These are phyloP conservation scores for Dendrobium nobile DNA, from an alignment of 106 monocot genomes.

Conservation along the genomic window DNA sequence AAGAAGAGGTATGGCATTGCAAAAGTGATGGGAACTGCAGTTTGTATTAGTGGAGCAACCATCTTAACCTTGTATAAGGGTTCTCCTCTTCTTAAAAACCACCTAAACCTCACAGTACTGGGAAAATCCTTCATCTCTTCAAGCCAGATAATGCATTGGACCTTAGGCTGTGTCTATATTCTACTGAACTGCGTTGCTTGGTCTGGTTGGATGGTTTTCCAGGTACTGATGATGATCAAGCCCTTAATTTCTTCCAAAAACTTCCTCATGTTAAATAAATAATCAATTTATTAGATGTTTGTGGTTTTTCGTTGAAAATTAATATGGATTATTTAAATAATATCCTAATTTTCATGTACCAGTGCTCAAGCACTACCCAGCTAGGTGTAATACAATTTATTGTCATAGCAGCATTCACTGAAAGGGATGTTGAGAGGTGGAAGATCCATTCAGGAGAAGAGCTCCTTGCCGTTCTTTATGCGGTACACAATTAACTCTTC, in stretches of 20 bases:
- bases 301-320: too few relatives aligned
- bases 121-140: conserved; percentile 16
- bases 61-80: conserved; percentile 85
- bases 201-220: conserved; percentile 91
- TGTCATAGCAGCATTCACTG: conserved; percentile 56
- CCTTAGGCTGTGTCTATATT: conserved; percentile 70
- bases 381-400: conserved; percentile 70
- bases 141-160: conserved; percentile 59
- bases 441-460: conserved; percentile 56
- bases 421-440: conserved; percentile 56
- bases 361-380: conserved; percentile 75
- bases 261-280: too few relatives aligned
- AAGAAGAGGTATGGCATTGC: conserved; percentile 54
- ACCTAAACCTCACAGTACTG: conserved; percentile 8
- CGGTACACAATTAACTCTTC: conserved; percentile 21
- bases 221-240: conserved; percentile 23
- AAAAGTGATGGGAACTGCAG: conserved; percentile 78
- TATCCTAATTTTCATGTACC: conserved; percentile 36
- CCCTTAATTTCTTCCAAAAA: too few relatives aligned
- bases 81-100: conserved; percentile 36
- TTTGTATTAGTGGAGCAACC: conserved; percentile 72
- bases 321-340: too few relatives aligned
- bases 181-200: conserved; percentile 73
- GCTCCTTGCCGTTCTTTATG: conserved; percentile 72
- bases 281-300: too few relatives aligned